phyloP scores from a whole-genome alignment of 1,284 basidiomycete species.

The Retiboletus flavoniger region DNA sequence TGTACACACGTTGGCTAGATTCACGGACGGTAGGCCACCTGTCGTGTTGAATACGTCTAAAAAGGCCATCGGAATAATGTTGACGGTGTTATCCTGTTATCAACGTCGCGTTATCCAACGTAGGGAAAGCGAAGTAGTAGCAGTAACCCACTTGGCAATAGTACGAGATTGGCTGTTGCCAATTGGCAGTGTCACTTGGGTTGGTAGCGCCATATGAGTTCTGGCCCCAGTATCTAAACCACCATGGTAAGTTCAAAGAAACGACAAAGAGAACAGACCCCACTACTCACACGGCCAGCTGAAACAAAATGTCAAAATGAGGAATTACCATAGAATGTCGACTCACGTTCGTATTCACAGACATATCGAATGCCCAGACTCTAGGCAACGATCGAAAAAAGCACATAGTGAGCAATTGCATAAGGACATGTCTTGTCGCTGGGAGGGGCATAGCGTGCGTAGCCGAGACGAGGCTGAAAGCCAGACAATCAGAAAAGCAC shows the following conservation, averaged over 20 bases:
- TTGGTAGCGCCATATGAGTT: slow-evolving; percentile 34
- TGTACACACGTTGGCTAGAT: slow-evolving; percentile 55
- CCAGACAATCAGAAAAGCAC: not conserved
- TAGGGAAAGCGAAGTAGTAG: not conserved
- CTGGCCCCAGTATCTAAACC: slow-evolving; percentile 34
- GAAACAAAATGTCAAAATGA: slow-evolving; percentile 1
- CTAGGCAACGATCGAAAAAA: slow-evolving; percentile 3
- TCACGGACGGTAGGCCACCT: slow-evolving; percentile 57
- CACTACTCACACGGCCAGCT: slow-evolving; percentile 27
- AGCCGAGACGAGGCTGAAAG: not conserved
- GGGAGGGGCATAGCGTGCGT: not conserved
- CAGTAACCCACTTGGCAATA: slow-evolving; percentile 23
- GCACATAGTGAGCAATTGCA: not conserved
- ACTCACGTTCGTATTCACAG: slow-evolving; percentile 31
- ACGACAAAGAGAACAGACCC: not conserved
- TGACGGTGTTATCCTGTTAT: slow-evolving; percentile 14
- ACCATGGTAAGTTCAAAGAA: not conserved
- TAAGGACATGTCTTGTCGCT: not conserved
- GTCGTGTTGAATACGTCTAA: slow-evolving; percentile 54
- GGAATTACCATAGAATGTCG: not conserved
- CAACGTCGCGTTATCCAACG: not conserved
- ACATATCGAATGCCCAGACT: slow-evolving; percentile 21
- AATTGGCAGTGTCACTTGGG: slow-evolving; percentile 22
- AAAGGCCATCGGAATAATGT: slow-evolving; percentile 59
- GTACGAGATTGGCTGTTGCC: slow-evolving; percentile 32